Percentiles rank a stretch among this genome's conserved stretches.
Evolutionary conservation across 208 protist genomes (phyloP).

Genomic region (Leishmania lainsoni): DNA sequence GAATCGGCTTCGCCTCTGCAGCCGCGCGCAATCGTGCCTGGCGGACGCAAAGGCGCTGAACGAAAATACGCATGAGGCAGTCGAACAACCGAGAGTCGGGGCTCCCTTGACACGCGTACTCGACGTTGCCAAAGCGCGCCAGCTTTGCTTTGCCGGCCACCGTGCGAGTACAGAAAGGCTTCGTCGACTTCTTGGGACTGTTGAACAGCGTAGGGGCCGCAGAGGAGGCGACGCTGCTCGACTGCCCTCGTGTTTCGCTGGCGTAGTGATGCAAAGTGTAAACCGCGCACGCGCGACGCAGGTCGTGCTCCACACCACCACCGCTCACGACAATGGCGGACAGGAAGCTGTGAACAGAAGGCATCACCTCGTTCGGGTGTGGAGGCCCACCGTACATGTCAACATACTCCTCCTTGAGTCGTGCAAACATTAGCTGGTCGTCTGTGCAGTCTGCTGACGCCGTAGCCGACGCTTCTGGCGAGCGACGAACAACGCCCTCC

Average conservation of each 20-base stretch:
- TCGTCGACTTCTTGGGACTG: background rate
- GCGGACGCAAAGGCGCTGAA: constrained; percentile 35
- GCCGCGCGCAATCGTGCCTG: constrained; percentile 37
- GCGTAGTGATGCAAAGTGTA: constrained; percentile 53
- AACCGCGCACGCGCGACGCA: constrained; percentile 69
- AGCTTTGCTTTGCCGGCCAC: background rate
- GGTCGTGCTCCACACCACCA: constrained; percentile 89
- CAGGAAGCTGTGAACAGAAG: constrained; percentile 44
- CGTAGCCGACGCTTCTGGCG: constrained; percentile 14
- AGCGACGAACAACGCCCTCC: constrained; percentile 56
- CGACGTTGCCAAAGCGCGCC: constrained; percentile 66
- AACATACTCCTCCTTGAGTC: constrained; percentile 26
- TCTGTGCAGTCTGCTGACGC: constrained; percentile 21
- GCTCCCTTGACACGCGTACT: constrained; percentile 38
- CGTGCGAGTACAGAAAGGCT: background rate
- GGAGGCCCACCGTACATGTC: constrained; percentile 18
- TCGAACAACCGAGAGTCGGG: constrained; percentile 41
- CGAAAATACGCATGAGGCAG: constrained; percentile 59
- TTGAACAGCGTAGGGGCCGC: background rate
- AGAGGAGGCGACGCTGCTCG: background rate
- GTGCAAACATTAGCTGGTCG: constrained; percentile 29
- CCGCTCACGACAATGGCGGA: constrained; percentile 77
- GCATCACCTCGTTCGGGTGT: constrained; percentile 22
- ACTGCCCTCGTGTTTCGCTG: constrained; percentile 28
- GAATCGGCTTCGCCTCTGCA: constrained; percentile 10